A percentile compares a stretch with the other conserved stretches of the same genome.
Conservation (phyloP, 768 basidiomycete genomes). For the Tricholoma saponaceum region DNA sequence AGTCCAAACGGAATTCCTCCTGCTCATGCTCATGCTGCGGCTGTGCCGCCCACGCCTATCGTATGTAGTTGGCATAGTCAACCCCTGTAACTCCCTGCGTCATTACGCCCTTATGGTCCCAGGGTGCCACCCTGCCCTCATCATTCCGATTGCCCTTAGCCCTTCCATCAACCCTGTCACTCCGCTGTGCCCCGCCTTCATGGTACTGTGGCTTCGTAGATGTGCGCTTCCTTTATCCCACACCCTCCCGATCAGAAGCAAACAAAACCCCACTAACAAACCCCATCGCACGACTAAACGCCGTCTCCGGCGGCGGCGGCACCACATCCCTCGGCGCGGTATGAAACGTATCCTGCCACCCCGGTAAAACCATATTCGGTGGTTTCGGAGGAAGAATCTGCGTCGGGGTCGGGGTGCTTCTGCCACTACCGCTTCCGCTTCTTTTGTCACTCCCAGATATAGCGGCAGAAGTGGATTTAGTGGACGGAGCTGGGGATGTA, state of each 20-base stretch:
- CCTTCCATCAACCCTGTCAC: too few relatives aligned
- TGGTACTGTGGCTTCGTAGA: too few relatives aligned
- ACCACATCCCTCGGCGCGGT: constrained; percentile 62
- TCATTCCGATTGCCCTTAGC: too few relatives aligned
- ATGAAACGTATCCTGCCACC: constrained; percentile 84
- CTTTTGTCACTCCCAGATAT: background rate
- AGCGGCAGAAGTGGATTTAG: constrained; percentile 3
- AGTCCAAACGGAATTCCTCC: too few relatives aligned
- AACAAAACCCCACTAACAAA: constrained; percentile 66
- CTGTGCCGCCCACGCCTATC: too few relatives aligned
- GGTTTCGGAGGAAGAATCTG: constrained; percentile 29
- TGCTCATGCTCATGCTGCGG: too few relatives aligned
- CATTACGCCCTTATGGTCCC: too few relatives aligned
- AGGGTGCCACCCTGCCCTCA: too few relatives aligned
- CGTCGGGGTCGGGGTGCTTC: background rate
- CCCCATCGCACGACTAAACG: constrained; percentile 54
- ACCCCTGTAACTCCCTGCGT: too few relatives aligned
- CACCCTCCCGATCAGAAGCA: constrained; percentile 10
- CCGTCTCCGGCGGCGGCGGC: constrained; percentile 18
- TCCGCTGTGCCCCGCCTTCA: too few relatives aligned
- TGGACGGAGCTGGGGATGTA: constrained; percentile 29
- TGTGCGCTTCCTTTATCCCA: too few relatives aligned
- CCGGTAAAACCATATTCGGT: constrained; percentile 85
- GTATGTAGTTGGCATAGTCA: too few relatives aligned
- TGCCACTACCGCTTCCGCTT: background rate